Evolutionary conservation across 176 grass and related monocot species (phyloP).

Genomic region (Triticum timopheevii): DNA sequence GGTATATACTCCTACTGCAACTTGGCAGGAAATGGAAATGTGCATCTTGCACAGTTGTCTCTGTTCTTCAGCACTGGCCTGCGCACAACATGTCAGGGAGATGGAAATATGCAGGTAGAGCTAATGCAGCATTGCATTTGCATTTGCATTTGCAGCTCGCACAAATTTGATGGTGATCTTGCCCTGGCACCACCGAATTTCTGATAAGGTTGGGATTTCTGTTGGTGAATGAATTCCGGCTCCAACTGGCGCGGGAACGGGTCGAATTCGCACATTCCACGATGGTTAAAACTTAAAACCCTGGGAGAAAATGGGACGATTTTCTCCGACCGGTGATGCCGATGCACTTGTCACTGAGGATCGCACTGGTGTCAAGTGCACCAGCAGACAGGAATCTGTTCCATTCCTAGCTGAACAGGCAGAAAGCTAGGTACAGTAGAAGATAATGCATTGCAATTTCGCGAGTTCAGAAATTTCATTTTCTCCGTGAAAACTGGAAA

Average conservation of each 20-base stretch:
- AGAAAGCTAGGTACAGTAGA: constrained; percentile 8
- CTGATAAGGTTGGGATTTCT: constrained; percentile 16
- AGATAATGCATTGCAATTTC: neutral
- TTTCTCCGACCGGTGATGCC: constrained; percentile 16
- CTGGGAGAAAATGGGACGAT: neutral
- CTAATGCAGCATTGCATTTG: neutral
- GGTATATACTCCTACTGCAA: constrained; percentile 22
- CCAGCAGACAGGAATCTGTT: neutral
- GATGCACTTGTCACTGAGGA: constrained; percentile 28
- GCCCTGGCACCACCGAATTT: neutral
- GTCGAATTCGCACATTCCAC: neutral
- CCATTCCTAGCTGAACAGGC: neutral
- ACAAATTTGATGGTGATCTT: constrained; percentile 7
- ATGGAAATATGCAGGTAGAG: neutral
- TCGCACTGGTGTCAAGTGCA: constrained; percentile 3
- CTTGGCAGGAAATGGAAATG: constrained; percentile 13
- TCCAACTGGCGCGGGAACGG: constrained; percentile 4
- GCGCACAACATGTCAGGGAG: neutral
- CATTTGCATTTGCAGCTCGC: neutral
- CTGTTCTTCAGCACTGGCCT: neutral
- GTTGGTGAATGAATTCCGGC: constrained; percentile 11
- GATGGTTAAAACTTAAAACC: neutral
- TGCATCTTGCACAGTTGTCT: neutral
- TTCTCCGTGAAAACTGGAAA: constrained; percentile 13
- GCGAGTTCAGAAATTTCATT: neutral